Evolutionary conservation across 73 alveolate genomes (phyloP).

Genomic region (Uronychia binucleata): DNA sequence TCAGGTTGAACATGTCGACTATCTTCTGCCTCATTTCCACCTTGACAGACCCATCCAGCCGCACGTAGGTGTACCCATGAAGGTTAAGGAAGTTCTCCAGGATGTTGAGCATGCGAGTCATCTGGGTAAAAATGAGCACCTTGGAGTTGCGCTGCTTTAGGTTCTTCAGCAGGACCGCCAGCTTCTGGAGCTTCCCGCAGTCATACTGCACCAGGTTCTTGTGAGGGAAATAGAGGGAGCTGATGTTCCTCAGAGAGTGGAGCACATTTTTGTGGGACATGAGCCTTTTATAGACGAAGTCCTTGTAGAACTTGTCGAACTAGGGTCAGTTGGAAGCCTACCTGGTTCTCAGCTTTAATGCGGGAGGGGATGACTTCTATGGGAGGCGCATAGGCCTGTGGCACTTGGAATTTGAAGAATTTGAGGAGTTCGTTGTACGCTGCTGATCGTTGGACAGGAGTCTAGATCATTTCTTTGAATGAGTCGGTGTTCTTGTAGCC

Average conservation of each 20-base stretch:
- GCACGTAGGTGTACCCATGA: constrained; percentile 95
- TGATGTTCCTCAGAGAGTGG: constrained; percentile 34
- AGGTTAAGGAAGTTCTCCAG: constrained; percentile 95
- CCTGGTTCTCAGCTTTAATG: constrained; percentile 19
- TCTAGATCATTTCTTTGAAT: constrained; percentile 25
- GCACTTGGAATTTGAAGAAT: constrained; percentile 35
- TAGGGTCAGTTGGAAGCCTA: neutral
- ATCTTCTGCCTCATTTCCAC: constrained; percentile 96
- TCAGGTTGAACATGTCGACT: constrained; percentile 93
- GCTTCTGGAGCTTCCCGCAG: constrained; percentile 97
- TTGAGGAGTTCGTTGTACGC: constrained; percentile 16
- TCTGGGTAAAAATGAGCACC: constrained; percentile 94
- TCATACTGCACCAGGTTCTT: constrained; percentile 97
- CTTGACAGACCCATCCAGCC: constrained; percentile 98
- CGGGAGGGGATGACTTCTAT: constrained; percentile 30
- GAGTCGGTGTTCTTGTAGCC: constrained; percentile 32
- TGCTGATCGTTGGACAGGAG: constrained; percentile 32
- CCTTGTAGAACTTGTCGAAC: neutral
- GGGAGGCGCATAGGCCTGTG: constrained; percentile 19
- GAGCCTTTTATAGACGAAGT: constrained; percentile 41
- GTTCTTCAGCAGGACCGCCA: constrained; percentile 82
- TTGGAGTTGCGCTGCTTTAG: constrained; percentile 85
- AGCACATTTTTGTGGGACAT: constrained; percentile 50
- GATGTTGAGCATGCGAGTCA: constrained; percentile 98
- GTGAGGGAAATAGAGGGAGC: constrained; percentile 89